A percentile compares a stretch with the other conserved stretches of the same genome.
These are phyloP conservation scores for Cystobasidium ongulense DNA, from an alignment of 768 basidiomycete species.

Conservation along the genomic window DNA sequence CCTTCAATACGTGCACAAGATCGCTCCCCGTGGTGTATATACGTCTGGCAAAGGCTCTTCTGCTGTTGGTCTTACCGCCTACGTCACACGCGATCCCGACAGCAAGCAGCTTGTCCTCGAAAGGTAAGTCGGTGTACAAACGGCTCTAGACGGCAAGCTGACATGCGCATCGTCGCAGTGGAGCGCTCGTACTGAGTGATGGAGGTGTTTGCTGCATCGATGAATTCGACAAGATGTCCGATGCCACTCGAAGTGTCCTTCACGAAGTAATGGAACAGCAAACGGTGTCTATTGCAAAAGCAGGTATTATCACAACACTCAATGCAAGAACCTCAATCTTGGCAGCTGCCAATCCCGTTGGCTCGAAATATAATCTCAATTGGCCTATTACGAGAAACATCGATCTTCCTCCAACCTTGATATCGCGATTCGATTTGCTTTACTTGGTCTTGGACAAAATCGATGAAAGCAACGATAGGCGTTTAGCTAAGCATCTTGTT, in stretches of 20 bases:
- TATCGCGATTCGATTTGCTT: conserved; percentile 92
- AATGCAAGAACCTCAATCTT: conserved; percentile 56
- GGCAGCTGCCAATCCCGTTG: conserved; percentile 94
- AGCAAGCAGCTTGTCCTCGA: conserved; percentile 96
- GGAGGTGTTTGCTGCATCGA: conserved; percentile 98
- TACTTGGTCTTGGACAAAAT: conserved; percentile 93
- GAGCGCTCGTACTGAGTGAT: conserved; percentile 85
- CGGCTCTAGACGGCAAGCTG: not conserved
- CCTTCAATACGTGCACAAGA: conserved; percentile 96
- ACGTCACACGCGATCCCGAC: conserved; percentile 95
- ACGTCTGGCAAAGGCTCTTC: conserved; percentile 97
- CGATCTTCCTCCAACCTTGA: conserved; percentile 91
- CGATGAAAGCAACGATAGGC: conserved; percentile 76
- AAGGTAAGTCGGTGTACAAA: conserved; percentile 53
- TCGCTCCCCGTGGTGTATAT: conserved; percentile 93
- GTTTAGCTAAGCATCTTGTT: conserved; percentile 84
- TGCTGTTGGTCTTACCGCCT: conserved; percentile 95
- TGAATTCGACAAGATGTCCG: conserved; percentile 65
- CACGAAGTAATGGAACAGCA: conserved; percentile 56
- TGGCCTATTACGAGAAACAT: conserved; percentile 91
- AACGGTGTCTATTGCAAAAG: conserved; percentile 54
- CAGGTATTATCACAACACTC: conserved; percentile 53
- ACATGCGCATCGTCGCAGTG: conserved; percentile 51
- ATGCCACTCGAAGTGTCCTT: conserved; percentile 50
- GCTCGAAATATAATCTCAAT: conserved; percentile 85